A percentile compares a stretch with the other conserved stretches of the same genome.
These are phyloP conservation scores for Neurospora sp. DNA, from an alignment of 495 filamentous ascomycete species.

Conservation along the genomic window DNA sequence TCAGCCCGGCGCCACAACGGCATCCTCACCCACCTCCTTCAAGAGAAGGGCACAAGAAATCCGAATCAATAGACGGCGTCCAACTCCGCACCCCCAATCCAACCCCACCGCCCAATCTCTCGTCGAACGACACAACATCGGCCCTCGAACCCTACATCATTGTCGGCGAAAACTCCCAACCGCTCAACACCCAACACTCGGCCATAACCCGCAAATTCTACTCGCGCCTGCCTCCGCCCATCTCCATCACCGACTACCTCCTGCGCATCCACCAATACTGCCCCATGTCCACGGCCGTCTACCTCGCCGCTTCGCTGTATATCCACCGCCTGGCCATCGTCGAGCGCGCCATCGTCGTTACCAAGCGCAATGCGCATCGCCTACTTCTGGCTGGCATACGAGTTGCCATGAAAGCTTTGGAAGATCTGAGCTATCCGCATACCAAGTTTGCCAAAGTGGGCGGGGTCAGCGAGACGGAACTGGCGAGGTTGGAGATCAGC, in stretches of 20 bases:
- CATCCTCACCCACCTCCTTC: constrained; percentile 3
- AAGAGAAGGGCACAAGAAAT: not conserved
- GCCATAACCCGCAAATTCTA: constrained; percentile 86
- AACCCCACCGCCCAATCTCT: constrained; percentile 8
- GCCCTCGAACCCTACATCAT: constrained; percentile 39
- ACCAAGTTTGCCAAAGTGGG: constrained; percentile 77
- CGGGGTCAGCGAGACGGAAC: constrained; percentile 69
- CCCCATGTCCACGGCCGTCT: constrained; percentile 92
- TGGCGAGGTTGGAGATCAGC: constrained; percentile 77
- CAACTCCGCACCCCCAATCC: constrained; percentile 25
- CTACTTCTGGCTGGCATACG: constrained; percentile 73
- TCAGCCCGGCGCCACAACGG: not conserved
- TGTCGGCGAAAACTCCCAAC: constrained; percentile 51
- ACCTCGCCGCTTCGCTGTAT: constrained; percentile 86
- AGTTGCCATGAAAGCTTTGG: constrained; percentile 85
- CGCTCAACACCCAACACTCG: constrained; percentile 57
- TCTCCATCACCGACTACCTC: constrained; percentile 76
- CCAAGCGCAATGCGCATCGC: constrained; percentile 74
- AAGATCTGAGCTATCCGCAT: constrained; percentile 82
- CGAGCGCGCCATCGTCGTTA: constrained; percentile 65
- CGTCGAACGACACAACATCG: constrained; percentile 3
- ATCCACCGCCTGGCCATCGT: constrained; percentile 68
- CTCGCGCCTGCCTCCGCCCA: constrained; percentile 71
- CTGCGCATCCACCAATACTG: constrained; percentile 80
- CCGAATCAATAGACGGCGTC: constrained; percentile 30